Evolutionary conservation across 352 stramenopile genomes (phyloP).

Genomic region (Peronospora belbahrii): DNA sequence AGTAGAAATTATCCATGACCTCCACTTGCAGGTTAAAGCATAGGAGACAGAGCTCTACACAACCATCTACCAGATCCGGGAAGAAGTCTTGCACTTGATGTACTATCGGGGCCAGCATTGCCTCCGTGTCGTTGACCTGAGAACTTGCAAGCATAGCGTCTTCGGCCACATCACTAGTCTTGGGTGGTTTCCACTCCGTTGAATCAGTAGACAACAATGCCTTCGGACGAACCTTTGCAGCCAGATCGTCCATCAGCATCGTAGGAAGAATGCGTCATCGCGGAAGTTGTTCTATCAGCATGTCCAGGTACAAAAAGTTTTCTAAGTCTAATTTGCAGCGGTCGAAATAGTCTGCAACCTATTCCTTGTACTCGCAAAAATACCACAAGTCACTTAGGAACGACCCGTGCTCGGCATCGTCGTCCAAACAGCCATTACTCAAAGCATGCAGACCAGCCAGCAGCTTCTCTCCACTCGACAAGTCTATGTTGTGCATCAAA

Average conservation of each 20-base stretch:
- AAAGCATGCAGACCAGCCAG: constrained; percentile 55
- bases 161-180: not conserved
- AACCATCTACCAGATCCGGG: constrained; percentile 48
- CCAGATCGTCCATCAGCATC: constrained; percentile 13
- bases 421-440: constrained; percentile 43
- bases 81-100: constrained; percentile 57
- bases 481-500: constrained; percentile 20
- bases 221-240: constrained; percentile 10
- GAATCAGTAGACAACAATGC: constrained; percentile 3
- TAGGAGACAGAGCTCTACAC: constrained; percentile 52
- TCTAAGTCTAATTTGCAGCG: constrained; percentile 44
- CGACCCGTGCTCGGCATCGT: constrained; percentile 50
- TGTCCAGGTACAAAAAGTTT: constrained; percentile 60
- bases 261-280: constrained; percentile 26
- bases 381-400: constrained; percentile 69
- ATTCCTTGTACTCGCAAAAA: constrained; percentile 56
- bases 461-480: constrained; percentile 32
- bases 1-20: constrained; percentile 45
- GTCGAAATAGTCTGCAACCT: constrained; percentile 46
- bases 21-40: constrained; percentile 40
- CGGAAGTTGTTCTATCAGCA: constrained; percentile 59
- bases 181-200: constrained; percentile 9
- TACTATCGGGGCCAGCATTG: constrained; percentile 27
- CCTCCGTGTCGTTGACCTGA: not conserved
- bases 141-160: constrained; percentile 11